Conservation (phyloP, 768 basidiomycete species). For the Russula abietina region DNA sequence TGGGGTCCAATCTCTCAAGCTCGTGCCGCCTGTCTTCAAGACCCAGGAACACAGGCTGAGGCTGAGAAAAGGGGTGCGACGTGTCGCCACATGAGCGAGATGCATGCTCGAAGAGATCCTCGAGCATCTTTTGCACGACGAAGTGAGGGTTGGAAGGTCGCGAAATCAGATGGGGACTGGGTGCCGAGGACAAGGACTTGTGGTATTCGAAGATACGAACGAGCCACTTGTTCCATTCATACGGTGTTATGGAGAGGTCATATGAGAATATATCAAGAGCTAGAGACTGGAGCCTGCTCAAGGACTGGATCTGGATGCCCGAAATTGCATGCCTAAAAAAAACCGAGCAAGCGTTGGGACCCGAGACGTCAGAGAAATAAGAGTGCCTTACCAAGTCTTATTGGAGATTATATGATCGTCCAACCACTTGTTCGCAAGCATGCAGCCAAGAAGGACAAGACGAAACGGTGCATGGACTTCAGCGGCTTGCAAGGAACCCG, state of each 20-base stretch:
- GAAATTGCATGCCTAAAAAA: conserved; percentile 68
- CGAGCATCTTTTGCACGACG: conserved; percentile 61
- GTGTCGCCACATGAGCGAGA: conserved; percentile 23
- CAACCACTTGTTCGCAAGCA: conserved; percentile 85
- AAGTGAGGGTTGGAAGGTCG: conserved; percentile 70
- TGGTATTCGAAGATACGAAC: no score
- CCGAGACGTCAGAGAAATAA: not conserved
- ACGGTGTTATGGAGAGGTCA: no score
- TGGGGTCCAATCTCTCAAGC: conserved; percentile 42
- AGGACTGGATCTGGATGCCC: conserved; percentile 58
- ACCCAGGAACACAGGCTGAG: conserved; percentile 67
- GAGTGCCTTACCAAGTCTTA: conserved; percentile 66
- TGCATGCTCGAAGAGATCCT: conserved; percentile 58
- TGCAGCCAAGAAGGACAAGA: conserved; percentile 73
- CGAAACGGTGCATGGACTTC: conserved; percentile 66
- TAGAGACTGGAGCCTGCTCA: conserved; percentile 69
- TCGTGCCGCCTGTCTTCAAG: conserved; percentile 59
- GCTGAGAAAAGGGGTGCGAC: conserved; percentile 31
- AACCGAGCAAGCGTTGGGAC: not conserved
- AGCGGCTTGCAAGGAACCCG: conserved; percentile 42
- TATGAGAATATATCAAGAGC: no score
- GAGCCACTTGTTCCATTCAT: no score
- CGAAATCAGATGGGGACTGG: conserved; percentile 68
- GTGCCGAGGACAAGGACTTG: conserved; percentile 50
- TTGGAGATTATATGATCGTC: conserved; percentile 87